Base-by-base conservation (phyloP, 2,329 filamentous ascomycete species). In the Penicillium polonicum region DNA sequence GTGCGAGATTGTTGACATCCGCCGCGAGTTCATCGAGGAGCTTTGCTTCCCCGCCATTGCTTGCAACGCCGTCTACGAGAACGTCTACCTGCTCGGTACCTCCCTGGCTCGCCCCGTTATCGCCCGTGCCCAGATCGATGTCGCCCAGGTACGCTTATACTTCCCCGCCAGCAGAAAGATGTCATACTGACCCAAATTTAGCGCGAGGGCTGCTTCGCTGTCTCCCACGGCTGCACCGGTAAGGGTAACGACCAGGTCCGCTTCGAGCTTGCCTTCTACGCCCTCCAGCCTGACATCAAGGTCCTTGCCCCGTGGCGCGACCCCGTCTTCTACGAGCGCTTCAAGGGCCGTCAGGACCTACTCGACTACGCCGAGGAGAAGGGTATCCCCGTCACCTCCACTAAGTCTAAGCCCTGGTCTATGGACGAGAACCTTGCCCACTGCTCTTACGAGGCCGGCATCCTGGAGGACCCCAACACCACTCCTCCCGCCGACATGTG, bases 401-500 rank as follows among this genome's bases (percentile, higher is more conserved):
- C 79, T 59, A 80, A 79, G 68, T 67, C 70, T 53, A 74, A 74
- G 67, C 90, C 72, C 57, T 74, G 71, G 71, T 84, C 85, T 52
- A 72, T 84, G 82, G 74, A 75, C 52, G 71, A 74, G 65, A 78
- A 76, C 68, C 65, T 90, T 67, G 88, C 87, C 55, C 89, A 93
- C 68, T 78, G 76, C 73, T 75, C 70, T 60, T 95, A 94, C 75
- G 91, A 95, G 80, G 87, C 87, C 51, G 90, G 90, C 71, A 87
- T 76, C 50, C 64, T 77, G 51, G 76, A 78, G 65, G 75, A 86
- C 66, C 83, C 84, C 58, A 66, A 76, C 71, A 79, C 82, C 67
- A 85, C 87, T 58, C 85, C 89, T 38, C 89, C 89, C 55, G 80
- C 83, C 66, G 88, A 92, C 73, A 89, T 93, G 86, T 93, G 90